Percentiles rank a stretch among this genome's conserved stretches.
phyloP scores from a whole-genome alignment of 441 rosid genomes.

The Adansonia rubrostipa region DNA sequence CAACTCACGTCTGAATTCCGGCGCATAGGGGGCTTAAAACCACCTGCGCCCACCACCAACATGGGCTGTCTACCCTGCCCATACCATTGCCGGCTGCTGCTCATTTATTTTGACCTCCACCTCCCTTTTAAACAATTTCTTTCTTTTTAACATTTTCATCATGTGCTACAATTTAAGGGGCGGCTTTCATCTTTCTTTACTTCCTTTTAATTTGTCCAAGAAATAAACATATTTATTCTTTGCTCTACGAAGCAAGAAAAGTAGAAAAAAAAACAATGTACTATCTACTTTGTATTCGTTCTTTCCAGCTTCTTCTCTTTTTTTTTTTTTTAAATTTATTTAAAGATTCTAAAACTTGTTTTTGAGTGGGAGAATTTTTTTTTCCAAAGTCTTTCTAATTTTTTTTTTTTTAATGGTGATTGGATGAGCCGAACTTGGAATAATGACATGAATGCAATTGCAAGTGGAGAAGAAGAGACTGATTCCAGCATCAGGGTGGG shows the following conservation, averaged over 20 bases:
- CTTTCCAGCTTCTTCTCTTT: neutral
- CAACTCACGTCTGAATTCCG: constrained; percentile 17
- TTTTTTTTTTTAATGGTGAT: no score
- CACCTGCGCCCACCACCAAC: neutral
- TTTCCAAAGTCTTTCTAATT: neutral
- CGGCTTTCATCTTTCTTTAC: neutral
- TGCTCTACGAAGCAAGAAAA: constrained; percentile 10
- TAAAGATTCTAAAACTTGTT: neutral
- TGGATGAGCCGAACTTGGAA: no score
- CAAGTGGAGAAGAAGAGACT: neutral
- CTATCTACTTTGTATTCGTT: neutral
- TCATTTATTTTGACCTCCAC: neutral
- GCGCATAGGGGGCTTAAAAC: constrained; percentile 22
- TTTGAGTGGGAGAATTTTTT: neutral
- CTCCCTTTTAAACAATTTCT: neutral
- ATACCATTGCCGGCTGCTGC: neutral
- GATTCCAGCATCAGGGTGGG: neutral
- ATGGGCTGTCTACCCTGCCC: constrained; percentile 12
- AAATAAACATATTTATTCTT: constrained; percentile 11
- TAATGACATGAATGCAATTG: neutral
- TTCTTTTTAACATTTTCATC: neutral
- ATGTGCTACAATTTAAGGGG: neutral
- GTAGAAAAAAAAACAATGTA: neutral
- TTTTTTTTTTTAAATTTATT: neutral
- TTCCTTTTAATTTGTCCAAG: neutral